phyloP scores from a whole-genome alignment of 768 basidiomycete genomes.

The Pleurotus djamor region DNA sequence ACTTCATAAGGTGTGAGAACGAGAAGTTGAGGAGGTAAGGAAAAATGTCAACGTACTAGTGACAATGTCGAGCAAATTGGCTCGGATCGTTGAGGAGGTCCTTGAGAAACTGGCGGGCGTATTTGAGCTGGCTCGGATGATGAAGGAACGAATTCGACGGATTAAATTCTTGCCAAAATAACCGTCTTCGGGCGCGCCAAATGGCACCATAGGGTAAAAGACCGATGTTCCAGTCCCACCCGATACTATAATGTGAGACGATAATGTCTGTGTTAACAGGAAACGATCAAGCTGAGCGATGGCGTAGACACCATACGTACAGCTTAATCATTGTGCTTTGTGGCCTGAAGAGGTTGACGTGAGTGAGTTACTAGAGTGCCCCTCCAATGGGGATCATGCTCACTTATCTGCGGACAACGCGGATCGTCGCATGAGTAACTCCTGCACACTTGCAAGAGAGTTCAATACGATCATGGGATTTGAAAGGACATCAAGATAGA shows the following conservation, averaged over 20 bases:
- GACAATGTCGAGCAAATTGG: not conserved
- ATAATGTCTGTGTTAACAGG: not conserved
- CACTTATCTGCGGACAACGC: constrained; percentile 37
- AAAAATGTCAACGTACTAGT: not conserved
- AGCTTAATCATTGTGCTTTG: constrained; percentile 22
- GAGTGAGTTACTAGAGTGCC: no score
- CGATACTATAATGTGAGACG: constrained; percentile 26
- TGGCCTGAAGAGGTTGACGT: constrained; percentile 16
- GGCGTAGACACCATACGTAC: constrained; percentile 7
- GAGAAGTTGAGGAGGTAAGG: no score
- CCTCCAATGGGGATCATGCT: no score
- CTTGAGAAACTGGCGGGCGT: not conserved
- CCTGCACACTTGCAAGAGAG: constrained; percentile 27
- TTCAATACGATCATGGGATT: constrained; percentile 33
- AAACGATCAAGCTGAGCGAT: not conserved
- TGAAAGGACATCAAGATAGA: constrained; percentile 20
- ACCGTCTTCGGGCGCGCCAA: constrained; percentile 38
- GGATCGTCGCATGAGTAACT: constrained; percentile 39
- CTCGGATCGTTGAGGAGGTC: not conserved
- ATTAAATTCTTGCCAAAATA: constrained; percentile 40
- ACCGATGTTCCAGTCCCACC: constrained; percentile 35
- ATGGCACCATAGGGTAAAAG: constrained; percentile 34
- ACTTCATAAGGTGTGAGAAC: not conserved
- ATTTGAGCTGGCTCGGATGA: constrained; percentile 18
- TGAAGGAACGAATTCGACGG: constrained; percentile 24